Conservation (phyloP, 2,329 filamentous ascomycete species). For the Alternaria sp. region DNA sequence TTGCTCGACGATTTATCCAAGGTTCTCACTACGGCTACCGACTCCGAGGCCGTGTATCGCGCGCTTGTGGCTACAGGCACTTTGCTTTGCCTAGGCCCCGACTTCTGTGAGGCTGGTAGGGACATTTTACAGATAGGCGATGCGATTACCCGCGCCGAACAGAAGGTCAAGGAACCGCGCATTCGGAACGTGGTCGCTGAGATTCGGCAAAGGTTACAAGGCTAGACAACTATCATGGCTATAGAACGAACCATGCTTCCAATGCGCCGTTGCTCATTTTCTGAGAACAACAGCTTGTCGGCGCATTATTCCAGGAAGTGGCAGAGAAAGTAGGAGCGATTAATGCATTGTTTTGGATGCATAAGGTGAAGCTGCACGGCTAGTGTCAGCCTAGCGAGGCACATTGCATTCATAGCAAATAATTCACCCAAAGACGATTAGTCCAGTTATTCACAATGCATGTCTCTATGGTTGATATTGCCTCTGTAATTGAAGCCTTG, state of each 20-base stretch:
- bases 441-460: background rate
- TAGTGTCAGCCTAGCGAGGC: background rate
- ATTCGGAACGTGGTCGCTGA: slow-evolving; percentile 68
- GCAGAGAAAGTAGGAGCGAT: background rate
- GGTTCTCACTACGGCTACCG: slow-evolving; percentile 71
- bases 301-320: background rate
- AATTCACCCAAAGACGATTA: background rate
- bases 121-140: slow-evolving; percentile 63
- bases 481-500: background rate
- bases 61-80: slow-evolving; percentile 85
- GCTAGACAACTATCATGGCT: slow-evolving; percentile 16
- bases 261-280: background rate
- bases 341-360: background rate
- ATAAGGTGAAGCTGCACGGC: background rate
- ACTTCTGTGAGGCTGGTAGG: slow-evolving; percentile 66
- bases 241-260: background rate
- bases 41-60: slow-evolving; percentile 85
- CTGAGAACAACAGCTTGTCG: background rate
- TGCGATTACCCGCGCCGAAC: slow-evolving; percentile 58
- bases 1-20: slow-evolving; percentile 69
- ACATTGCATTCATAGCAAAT: slow-evolving; percentile 1
- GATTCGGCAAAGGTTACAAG: slow-evolving; percentile 60
- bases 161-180: slow-evolving; percentile 66
- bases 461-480: background rate
- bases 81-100: slow-evolving; percentile 68